Percentiles rank a stretch among this genome's conserved stretches.
Evolutionary conservation across 805 yeast genomes (phyloP).

Genomic region (Wickerhamomyces bovis): DNA sequence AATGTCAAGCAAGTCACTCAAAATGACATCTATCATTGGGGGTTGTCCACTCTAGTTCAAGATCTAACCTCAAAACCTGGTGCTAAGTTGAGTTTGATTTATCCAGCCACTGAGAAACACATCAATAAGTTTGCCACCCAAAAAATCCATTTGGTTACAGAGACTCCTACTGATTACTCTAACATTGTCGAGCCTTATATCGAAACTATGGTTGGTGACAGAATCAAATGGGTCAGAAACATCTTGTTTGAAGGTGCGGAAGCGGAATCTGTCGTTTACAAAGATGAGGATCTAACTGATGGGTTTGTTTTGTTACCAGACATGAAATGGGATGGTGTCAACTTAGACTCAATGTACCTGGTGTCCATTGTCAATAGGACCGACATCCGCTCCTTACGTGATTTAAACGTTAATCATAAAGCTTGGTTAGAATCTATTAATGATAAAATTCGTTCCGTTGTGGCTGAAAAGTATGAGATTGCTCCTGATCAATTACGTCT

Average conservation of each 20-base stretch:
- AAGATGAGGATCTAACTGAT: slow-evolving; percentile 37
- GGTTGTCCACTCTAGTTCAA: slow-evolving; percentile 45
- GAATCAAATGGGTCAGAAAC: slow-evolving; percentile 86
- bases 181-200: slow-evolving; percentile 68
- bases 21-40: slow-evolving; percentile 89
- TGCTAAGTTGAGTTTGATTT: slow-evolving; percentile 70
- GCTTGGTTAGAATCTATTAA: slow-evolving; percentile 48
- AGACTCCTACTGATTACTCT: slow-evolving; percentile 74
- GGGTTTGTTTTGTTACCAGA: slow-evolving; percentile 85
- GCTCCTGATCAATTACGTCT: slow-evolving; percentile 55
- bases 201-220: slow-evolving; percentile 63
- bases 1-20: slow-evolving; percentile 38
- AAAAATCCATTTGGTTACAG: slow-evolving; percentile 54
- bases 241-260: slow-evolving; percentile 80
- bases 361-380: slow-evolving; percentile 67
- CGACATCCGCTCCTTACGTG: slow-evolving; percentile 72
- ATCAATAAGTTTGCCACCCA: slow-evolving; percentile 68
- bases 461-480: slow-evolving; percentile 44
- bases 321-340: slow-evolving; percentile 90
- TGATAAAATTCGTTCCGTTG: slow-evolving; percentile 38
- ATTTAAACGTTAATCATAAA: slow-evolving; percentile 53
- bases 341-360: slow-evolving; percentile 65
- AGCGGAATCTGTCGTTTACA: slow-evolving; percentile 68
- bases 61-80: slow-evolving; percentile 44
- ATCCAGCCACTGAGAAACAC: slow-evolving; percentile 87